Evolutionary conservation across 345 rosid genomes (phyloP), one percentile per base, ranked within the genome.

Genomic region (Salix dunnii): DNA sequence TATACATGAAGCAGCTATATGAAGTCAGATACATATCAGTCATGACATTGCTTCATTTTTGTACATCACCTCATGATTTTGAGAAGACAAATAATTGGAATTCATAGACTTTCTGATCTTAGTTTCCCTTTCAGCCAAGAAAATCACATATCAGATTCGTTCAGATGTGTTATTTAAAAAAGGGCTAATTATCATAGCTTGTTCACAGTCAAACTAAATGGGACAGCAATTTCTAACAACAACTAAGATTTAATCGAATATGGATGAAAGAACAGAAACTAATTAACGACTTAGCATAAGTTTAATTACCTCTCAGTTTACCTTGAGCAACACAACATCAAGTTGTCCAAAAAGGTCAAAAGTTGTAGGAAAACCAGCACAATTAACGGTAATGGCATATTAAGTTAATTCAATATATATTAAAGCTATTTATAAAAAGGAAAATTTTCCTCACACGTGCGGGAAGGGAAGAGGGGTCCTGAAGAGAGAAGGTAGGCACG

Each of bases 401-500:
- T 51, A 51, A 51, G 13, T 40, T 40, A 2, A 40, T 40, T 40
- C 43, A 40, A 40, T 40, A 40, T 10, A 10, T 40, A 40, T 53
- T 53, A 53, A 49, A 53, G 11, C 25, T 53, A 72, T 6, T 23
- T 11, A 46, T n/a, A 0, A 20, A 9, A 42, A 55, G 36, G 6
- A 38, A 77, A 25, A 70, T 25, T 36, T 27, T 16, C 96, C 96
- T 87, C 92, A 94, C 98, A 88, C 94, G 95, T 90, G 96, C 78
- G 80, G 95, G 86, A 46, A 61, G 73, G 35, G 86, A 17, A 18
- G 80, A 74, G 17, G 76, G 81, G 40, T 71, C 65, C 0, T 28
- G 48, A 11, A 42, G 25, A 20, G 78, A 51, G 61, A 72, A 49
- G 35, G 86, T 48, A 42, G 85, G 91, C 92, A 86, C 87, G 86